Conservation (phyloP, 257 asterid genomes). For the Eucommia ulmoides region DNA sequence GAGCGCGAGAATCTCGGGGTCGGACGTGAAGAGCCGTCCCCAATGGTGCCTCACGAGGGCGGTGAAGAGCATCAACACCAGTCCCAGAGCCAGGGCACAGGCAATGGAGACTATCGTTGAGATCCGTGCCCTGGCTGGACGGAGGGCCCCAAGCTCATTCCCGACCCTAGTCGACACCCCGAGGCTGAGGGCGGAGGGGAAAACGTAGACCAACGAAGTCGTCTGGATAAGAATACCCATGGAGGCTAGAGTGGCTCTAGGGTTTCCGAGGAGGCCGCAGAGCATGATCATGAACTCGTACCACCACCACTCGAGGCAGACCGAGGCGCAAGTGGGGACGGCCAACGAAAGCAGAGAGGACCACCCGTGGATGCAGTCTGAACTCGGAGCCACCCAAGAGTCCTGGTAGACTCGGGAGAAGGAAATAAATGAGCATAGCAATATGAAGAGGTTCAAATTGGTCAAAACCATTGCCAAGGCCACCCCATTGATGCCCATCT, state of each 20-base stretch:
- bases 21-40: not conserved
- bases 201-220: not conserved
- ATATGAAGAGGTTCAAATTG: not conserved
- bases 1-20: not conserved
- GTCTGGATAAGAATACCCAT: not conserved
- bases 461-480: not conserved
- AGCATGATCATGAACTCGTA: slow-evolving; percentile 1
- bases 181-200: not conserved
- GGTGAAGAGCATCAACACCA: not conserved
- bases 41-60: not conserved
- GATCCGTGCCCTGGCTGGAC: not conserved
- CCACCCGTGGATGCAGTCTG: not conserved
- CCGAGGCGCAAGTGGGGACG: not conserved
- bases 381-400: not conserved
- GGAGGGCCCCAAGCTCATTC: not conserved
- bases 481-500: not conserved
- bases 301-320: not conserved
- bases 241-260: not conserved
- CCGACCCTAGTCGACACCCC: not conserved
- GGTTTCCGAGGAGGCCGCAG: not conserved
- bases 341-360: not conserved
- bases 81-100: not conserved
- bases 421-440: not conserved
- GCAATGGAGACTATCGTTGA: not conserved
- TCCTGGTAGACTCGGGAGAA: not conserved